Evolutionary conservation across 2,329 filamentous ascomycete species (phyloP).

Genomic region (Fusarium neocosmosporiellum): DNA sequence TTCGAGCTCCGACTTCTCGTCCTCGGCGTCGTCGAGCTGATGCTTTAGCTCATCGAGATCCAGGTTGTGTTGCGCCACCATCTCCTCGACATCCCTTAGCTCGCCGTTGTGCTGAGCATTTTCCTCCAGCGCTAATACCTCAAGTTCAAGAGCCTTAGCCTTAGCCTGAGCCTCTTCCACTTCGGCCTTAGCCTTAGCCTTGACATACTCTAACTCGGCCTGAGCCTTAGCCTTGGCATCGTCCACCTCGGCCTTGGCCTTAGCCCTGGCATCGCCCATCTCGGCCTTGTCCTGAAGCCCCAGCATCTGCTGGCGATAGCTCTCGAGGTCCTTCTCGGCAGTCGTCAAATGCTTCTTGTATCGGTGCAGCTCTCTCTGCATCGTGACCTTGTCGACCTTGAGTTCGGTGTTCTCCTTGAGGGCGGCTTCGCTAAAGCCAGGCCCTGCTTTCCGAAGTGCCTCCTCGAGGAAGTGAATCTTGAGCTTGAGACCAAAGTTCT

Average conservation of each 20-base stretch:
- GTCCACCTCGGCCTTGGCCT: too few species aligned
- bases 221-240: too few species aligned
- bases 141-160: too few species aligned
- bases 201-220: too few species aligned
- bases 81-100: too few species aligned
- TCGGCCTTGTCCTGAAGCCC: slow-evolving; percentile 87
- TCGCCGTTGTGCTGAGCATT: too few species aligned
- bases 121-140: too few species aligned
- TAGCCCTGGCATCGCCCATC: too few species aligned
- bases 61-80: neutral
- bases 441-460: slow-evolving; percentile 85
- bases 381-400: slow-evolving; percentile 90
- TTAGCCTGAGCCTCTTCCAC: too few species aligned
- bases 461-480: slow-evolving; percentile 98
- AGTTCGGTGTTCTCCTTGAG: slow-evolving; percentile 96
- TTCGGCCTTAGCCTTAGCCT: too few species aligned
- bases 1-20: neutral
- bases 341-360: slow-evolving; percentile 86
- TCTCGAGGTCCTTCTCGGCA: slow-evolving; percentile 88
- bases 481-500: slow-evolving; percentile 96
- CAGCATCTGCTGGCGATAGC: slow-evolving; percentile 82
- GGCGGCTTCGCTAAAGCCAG: slow-evolving; percentile 88
- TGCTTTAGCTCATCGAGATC: neutral
- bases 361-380: slow-evolving; percentile 86
- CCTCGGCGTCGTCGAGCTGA: neutral